Evolutionary conservation across 345 rosid genomes (phyloP).

Genomic region (Syzygium grande): DNA sequence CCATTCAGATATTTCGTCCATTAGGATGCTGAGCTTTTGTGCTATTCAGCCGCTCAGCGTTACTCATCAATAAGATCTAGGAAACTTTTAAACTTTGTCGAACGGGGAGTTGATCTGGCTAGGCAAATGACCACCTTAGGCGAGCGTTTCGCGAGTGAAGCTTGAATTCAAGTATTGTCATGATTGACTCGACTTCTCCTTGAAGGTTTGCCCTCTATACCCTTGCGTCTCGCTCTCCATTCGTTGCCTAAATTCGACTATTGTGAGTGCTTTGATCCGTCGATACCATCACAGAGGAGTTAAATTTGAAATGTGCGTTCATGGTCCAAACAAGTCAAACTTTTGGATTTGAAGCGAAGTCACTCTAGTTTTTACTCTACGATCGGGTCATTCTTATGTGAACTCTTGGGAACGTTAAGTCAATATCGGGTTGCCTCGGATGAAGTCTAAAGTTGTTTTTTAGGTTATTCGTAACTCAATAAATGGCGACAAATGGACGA

Average conservation of each 20-base stretch:
- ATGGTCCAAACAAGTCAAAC: accelerated
- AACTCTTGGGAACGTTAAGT: neutral
- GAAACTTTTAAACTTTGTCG: neutral
- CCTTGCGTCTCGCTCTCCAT: neutral
- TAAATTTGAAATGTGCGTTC: accelerated
- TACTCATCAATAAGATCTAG: neutral
- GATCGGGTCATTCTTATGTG: neutral
- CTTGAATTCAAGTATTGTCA: neutral
- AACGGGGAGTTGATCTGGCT: neutral
- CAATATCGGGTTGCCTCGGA: accelerated
- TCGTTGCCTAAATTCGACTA: neutral
- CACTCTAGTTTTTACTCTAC: accelerated
- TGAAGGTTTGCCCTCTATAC: neutral
- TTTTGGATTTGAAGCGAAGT: neutral
- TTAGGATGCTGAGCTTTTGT: accelerated
- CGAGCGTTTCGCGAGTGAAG: neutral
- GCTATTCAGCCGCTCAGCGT: neutral
- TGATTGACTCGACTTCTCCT: neutral
- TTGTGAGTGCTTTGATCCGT: neutral
- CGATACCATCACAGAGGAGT: accelerated
- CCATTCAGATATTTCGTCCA: neutral
- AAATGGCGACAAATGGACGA: neutral
- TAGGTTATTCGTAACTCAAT: accelerated
- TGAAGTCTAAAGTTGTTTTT: neutral
- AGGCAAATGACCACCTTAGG: neutral